These are phyloP conservation scores for Crepidotus variabilis DNA, from an alignment of 768 basidiomycete species.

Conservation along the genomic window DNA sequence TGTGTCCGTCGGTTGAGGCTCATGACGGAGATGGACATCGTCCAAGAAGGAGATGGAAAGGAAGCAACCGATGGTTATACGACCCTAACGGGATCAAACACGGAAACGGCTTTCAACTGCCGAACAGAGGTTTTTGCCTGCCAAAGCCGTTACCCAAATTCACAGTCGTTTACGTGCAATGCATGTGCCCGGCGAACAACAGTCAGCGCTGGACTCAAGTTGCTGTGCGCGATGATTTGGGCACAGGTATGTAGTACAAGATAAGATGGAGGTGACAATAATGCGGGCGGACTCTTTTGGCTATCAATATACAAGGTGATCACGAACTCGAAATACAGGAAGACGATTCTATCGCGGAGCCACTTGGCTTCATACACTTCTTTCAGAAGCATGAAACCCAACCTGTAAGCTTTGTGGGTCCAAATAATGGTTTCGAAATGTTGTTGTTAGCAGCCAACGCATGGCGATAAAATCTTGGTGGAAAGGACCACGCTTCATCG, in stretches of 20 bases:
- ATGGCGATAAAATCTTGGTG: too few species aligned
- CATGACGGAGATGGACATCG: slow-evolving; percentile 24
- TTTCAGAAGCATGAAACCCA: too few species aligned
- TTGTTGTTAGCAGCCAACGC: too few species aligned
- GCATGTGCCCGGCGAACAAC: too few species aligned
- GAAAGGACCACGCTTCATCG: too few species aligned
- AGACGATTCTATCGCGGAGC: not conserved
- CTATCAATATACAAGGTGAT: not conserved
- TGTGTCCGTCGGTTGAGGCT: slow-evolving; percentile 12
- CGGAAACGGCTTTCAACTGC: not conserved
- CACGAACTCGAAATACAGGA: not conserved
- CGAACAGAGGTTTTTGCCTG: not conserved
- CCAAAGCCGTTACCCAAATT: not conserved
- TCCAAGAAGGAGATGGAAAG: not conserved
- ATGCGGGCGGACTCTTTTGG: not conserved
- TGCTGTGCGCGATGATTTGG: not conserved
- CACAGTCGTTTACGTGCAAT: not conserved
- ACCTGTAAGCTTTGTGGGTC: too few species aligned
- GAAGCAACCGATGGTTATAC: not conserved
- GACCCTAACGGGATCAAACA: not conserved
- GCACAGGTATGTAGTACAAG: not conserved
- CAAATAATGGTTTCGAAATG: too few species aligned
- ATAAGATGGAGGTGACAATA: not conserved
- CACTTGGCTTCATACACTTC: too few species aligned
- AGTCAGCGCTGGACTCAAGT: not conserved